Base-by-base conservation (phyloP, 148 eudicot genomes). In the Polygonum aviculare region DNA sequence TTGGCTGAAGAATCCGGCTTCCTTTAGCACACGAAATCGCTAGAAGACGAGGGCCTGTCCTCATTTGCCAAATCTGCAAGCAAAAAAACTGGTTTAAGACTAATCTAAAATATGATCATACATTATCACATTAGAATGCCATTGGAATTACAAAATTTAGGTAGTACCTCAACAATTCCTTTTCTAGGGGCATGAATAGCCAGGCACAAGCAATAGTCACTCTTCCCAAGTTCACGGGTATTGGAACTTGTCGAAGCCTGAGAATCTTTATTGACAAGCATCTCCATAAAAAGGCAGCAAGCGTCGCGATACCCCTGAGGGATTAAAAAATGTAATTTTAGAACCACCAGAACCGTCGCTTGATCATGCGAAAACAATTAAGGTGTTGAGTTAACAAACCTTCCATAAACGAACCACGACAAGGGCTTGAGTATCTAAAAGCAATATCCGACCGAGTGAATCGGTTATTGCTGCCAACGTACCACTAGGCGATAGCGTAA, bases 401-500 rank as follows among this genome's bases (percentile, higher is more conserved):
- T 95, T 95, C 97, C 97, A 95, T 62, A 95, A 76, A 35, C 98
- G 94, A 74, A 95, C 98, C 14, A 92, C 98, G 10, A 92, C 91
- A 75, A 89, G 97, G 33, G 98, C 98, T 75, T 87, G 96, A 31
- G 98, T 95, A 83, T 95, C 98, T 79, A 92, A 81, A 31, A 95
- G 89, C 87, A 92, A 81, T 80, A 95, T 89, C 54, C 97, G 94
- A 55, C 98, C 98, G 67, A 95, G 98, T 75, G 98, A 95, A 80
- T 95, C 98, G 15, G 98, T 92, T 83, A 95, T 92, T 76, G 98
- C 97, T 77, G 98, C 98, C 88, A 95, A 86, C 79, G 96, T 92
- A 83, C 98, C 98, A 80, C 97, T 95, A 67, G 98, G 98, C 19
- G 98, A 90, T 75, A 95, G 81, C 36, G 97, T 92, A 74, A 95